phyloP scores from a whole-genome alignment of 139 green algal genomes.

The Astrephomene gubernaculifera region DNA sequence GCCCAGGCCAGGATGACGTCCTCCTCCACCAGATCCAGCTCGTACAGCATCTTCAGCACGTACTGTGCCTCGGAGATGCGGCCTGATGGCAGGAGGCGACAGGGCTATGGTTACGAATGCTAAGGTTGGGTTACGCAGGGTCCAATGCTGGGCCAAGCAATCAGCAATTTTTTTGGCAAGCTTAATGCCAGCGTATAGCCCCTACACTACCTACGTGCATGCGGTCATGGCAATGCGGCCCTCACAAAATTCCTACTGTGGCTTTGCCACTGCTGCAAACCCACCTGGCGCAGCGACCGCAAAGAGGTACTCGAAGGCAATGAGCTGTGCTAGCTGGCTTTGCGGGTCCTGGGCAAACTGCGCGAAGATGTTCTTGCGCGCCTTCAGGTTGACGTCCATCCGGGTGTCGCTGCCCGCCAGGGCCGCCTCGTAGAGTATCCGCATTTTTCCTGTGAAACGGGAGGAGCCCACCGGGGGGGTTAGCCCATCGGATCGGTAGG shows the following conservation, averaged over 20 bases:
- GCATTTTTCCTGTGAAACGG: conserved; percentile 64
- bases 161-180: too few relatives aligned
- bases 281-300: conserved; percentile 41
- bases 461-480: too few relatives aligned
- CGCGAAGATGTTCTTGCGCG: conserved; percentile 51
- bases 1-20: conserved; percentile 87
- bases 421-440: conserved; percentile 53
- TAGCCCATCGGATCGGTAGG: too few relatives aligned
- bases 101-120: too few relatives aligned
- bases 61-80: conserved; percentile 76
- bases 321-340: conserved; percentile 81
- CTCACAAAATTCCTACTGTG: too few relatives aligned
- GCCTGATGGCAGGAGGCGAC: conserved; percentile 21
- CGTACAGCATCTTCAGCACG: conserved; percentile 92
- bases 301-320: conserved; percentile 81
- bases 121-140: too few relatives aligned
- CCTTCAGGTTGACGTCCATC: conserved; percentile 54
- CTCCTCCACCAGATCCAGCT: conserved; percentile 91
- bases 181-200: too few relatives aligned
- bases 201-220: too few relatives aligned
- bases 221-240: too few relatives aligned
- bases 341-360: conserved; percentile 62
- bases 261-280: neutral
- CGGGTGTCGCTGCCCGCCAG: conserved; percentile 36
- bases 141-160: too few relatives aligned